Evolutionary conservation across 1,284 basidiomycete genomes (phyloP).

Genomic region (Papiliotrema nemorosa): DNA sequence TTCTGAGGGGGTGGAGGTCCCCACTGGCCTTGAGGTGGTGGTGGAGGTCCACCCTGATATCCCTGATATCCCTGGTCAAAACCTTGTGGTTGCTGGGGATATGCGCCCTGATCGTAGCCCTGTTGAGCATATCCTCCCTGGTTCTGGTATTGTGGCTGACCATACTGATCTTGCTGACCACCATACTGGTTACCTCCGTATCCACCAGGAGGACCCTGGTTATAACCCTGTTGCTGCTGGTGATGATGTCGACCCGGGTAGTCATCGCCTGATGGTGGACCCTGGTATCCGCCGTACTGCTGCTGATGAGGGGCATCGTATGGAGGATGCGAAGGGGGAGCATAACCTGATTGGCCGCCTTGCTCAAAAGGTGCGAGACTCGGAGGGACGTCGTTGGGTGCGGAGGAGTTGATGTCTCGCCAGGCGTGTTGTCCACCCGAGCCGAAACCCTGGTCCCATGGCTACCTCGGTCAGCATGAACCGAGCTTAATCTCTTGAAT

Average conservation of each 20-base stretch:
- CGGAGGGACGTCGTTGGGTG: constrained; percentile 8
- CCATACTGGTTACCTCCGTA: constrained; percentile 1
- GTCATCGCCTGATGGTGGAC: not conserved
- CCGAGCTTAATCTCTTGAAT: not conserved
- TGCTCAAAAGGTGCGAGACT: constrained; percentile 5
- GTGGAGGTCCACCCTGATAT: constrained; percentile 5
- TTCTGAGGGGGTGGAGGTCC: constrained; percentile 5
- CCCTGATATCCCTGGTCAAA: not conserved
- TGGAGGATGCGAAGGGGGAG: not conserved
- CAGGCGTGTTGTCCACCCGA: constrained; percentile 44
- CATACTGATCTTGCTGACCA: constrained; percentile 1
- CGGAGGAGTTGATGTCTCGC: constrained; percentile 35
- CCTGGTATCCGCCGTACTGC: not conserved
- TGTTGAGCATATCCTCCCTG: constrained; percentile 1
- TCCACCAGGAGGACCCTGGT: not conserved
- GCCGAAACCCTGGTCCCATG: constrained; percentile 48
- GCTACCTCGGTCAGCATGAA: constrained; percentile 20
- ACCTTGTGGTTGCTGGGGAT: not conserved
- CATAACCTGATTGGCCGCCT: constrained; percentile 8
- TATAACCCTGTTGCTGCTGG: constrained; percentile 1
- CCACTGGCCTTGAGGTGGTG: constrained; percentile 2
- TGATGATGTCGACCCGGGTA: constrained; percentile 14
- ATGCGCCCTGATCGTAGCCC: not conserved
- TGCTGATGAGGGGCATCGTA: not conserved
- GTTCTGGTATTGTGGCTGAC: not conserved